Evolutionary conservation across 768 basidiomycete species (phyloP).

Genomic region (Lactifluus hygrophoroides): DNA sequence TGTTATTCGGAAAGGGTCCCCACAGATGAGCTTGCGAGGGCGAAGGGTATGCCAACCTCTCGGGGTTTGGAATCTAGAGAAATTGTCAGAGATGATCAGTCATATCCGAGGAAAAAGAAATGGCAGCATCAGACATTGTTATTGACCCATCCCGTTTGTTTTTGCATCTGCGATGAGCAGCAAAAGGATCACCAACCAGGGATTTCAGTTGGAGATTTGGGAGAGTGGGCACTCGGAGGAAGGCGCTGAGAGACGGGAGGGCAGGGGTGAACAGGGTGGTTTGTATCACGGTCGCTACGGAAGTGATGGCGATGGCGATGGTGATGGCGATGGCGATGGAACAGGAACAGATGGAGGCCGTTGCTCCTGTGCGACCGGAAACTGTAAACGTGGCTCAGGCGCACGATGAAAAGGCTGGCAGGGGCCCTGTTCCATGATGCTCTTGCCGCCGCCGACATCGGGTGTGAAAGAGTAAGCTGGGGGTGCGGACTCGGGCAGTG

Average conservation of each 20-base stretch:
- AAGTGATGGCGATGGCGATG: no score
- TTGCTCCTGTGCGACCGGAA: background rate
- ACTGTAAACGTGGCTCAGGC: constrained; percentile 18
- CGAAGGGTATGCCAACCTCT: constrained; percentile 49
- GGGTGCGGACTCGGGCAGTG: constrained; percentile 46
- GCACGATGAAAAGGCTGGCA: constrained; percentile 49
- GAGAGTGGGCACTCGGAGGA: background rate
- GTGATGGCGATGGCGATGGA: background rate
- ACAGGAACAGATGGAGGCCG: background rate
- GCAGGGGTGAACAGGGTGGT: constrained; percentile 16
- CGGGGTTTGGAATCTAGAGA: constrained; percentile 70
- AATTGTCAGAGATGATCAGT: constrained; percentile 3
- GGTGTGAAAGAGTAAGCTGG: constrained; percentile 63
- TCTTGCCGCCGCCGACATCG: constrained; percentile 47
- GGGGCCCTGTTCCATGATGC: constrained; percentile 55
- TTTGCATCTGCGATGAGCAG: constrained; percentile 60
- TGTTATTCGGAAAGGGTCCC: no score
- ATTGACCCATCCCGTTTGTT: constrained; percentile 92
- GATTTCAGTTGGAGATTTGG: constrained; percentile 39
- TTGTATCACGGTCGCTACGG: background rate
- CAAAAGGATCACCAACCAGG: background rate
- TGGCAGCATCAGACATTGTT: constrained; percentile 68
- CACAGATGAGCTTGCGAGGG: background rate
- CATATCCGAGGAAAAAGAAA: background rate
- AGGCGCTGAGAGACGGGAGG: constrained; percentile 8